Conservation (phyloP, 768 basidiomycete genomes). For the Termitomyces sp. region DNA sequence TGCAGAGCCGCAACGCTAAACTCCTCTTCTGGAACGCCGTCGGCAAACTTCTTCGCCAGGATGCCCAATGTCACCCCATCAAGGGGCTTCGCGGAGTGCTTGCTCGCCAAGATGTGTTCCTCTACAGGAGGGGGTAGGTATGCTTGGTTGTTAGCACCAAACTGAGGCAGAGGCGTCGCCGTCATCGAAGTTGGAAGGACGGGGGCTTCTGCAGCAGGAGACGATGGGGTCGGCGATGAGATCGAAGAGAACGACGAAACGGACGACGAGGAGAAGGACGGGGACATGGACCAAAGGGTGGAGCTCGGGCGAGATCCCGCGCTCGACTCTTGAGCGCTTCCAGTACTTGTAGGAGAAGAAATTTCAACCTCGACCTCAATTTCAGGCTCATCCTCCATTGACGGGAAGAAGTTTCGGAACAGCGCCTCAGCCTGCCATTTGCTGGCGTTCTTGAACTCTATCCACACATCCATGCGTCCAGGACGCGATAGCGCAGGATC, state of each 20-base stretch:
- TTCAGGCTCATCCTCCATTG: constrained; percentile 49
- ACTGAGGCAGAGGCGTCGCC: constrained; percentile 33
- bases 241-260: constrained; percentile 35
- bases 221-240: constrained; percentile 40
- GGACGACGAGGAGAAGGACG: constrained; percentile 26
- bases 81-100: constrained; percentile 65
- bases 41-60: constrained; percentile 80
- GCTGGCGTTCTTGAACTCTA: constrained; percentile 86
- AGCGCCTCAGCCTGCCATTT: constrained; percentile 84
- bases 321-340: constrained; percentile 1
- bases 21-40: constrained; percentile 79
- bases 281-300: constrained; percentile 23
- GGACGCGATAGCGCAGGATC: constrained; percentile 92
- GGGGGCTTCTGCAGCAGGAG: constrained; percentile 27
- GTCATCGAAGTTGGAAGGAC: constrained; percentile 19
- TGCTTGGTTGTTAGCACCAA: constrained; percentile 56
- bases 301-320: constrained; percentile 17
- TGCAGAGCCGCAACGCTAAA: constrained; percentile 90
- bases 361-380: constrained; percentile 33
- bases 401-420: constrained; percentile 91
- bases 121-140: constrained; percentile 67
- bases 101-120: constrained; percentile 54
- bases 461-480: constrained; percentile 90
- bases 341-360: constrained; percentile 6
- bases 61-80: constrained; percentile 59